Conservation (phyloP, 1,139 yeast genomes). For the Pichia sp. region DNA sequence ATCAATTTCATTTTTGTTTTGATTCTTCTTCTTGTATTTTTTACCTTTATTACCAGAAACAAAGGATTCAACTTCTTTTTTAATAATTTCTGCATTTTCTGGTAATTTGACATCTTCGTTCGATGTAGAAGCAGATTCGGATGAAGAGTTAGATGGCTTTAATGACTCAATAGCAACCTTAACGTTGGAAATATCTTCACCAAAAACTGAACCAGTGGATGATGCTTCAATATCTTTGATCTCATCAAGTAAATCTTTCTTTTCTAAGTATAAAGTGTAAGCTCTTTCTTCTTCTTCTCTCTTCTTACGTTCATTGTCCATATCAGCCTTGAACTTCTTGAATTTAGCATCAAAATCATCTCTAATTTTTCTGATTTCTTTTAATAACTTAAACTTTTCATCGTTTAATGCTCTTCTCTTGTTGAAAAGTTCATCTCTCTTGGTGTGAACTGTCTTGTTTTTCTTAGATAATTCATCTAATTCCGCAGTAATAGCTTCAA, state of each 20-base stretch:
- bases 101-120: conserved; percentile 27
- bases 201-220: conserved; percentile 63
- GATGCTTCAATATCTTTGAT: conserved; percentile 59
- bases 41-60: conserved; percentile 40
- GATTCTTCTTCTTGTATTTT: conserved; percentile 12
- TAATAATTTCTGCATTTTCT: conserved; percentile 54
- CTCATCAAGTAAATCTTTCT: conserved; percentile 30
- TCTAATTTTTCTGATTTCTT: conserved; percentile 55
- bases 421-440: conserved; percentile 54
- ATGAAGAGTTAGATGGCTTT: conserved; percentile 7
- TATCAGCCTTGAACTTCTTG: conserved; percentile 59
- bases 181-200: conserved; percentile 23
- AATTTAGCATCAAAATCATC: conserved; percentile 63
- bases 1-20: conserved; percentile 44
- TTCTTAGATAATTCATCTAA: conserved; percentile 51
- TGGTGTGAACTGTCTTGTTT: conserved; percentile 58
- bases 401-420: conserved; percentile 64
- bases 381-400: conserved; percentile 62
- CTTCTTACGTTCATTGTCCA: conserved; percentile 63
- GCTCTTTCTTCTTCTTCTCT: conserved; percentile 49
- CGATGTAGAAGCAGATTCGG: background rate
- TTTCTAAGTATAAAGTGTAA: conserved; percentile 24
- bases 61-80: conserved; percentile 46
- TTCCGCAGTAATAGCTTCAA: conserved; percentile 54
- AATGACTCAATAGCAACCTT: conserved; percentile 5